Evolutionary conservation across 163 green algal species (phyloP), one percentile per base, ranked within the genome.

Genomic region (Picocystis sp.): DNA sequence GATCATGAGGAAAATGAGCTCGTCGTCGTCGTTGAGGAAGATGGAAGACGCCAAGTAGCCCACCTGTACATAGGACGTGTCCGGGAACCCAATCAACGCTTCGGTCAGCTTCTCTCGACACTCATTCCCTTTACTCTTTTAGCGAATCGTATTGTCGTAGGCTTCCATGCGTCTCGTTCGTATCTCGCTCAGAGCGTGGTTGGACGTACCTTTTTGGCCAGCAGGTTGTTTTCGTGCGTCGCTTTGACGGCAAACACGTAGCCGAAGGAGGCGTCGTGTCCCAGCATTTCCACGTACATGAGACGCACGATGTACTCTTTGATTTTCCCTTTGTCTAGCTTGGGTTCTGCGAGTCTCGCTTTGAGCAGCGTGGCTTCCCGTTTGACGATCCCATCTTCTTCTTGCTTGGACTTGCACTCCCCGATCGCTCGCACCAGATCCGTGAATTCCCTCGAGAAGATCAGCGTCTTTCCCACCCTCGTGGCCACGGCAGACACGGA

Each of bases 261-360:
- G 3, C 78, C 89, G 63, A 92, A 97, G 47, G 66, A 78, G 0
- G 80, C 84, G 61, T 96, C 87, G 62, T 96, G 87, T 2, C 89
- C 89, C 14, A 98, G 80, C 81, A 98, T 96, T 52, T 98, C 89
- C 17, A 93, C 83, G 53, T 98, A 98, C 1, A 92, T 73, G 8
- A 92, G 67, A 1, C 87, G 75, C 0, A 94, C 66, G n/a, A 93
- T 65, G 35, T 81, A 58, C 57, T 93, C 83, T 56, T 82, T 82
- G 11, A 85, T 75, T 10, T 76, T 62, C 24, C 56, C 62, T 54
- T 81, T 81, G 55, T 93, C 83, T 10, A 89, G 50, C 47, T 81
- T 77, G 0, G 77, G 76, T 65, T 88, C 74, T 23, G 71, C 71
- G 3, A 92, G 49, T 44, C 25, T 56, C 48, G 47, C 55, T 33